Base-by-base conservation (phyloP, 1,284 basidiomycete genomes). In the Puccinia polysora region DNA sequence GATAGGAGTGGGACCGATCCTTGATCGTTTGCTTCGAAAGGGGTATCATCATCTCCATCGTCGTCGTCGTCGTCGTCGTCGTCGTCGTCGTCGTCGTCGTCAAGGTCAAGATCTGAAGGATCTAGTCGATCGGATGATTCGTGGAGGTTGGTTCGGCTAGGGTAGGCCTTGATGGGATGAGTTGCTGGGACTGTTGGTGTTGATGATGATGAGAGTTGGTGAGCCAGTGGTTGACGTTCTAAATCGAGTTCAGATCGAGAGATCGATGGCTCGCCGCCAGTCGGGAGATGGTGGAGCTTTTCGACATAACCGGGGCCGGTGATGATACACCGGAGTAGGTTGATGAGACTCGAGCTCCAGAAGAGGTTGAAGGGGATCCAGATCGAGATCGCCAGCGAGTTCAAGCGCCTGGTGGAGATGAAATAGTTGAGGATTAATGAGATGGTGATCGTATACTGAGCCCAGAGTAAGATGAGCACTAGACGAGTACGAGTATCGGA, bases 401-500 rank as follows among this genome's bases (percentile, higher is more conserved):
- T 20, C 2, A 32, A 34, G 6, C 40, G 18, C 4, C 56, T 14
- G 25, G 23, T 50, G 25, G 49, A 32, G 15, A 70, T 47, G 4
- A 70, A 23, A 38, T 70, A 70, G 34, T 47, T 60, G 6, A 70
- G 10, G 18, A 62, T 43, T 14, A 70, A 32, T 14, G 67, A 70
- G 47, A 70, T 20, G 5, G 67, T 30, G 25, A 70, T 49, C n/a
- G 67, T 52, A 47, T 70, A 70, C 38, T 70, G 67, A 4, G 67
- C 40, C 67, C 67, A 70, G 28, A 50, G 32, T 0, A 70, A 36
- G 38, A 60, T 60, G 53, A 60, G 15, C 23, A 59, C 67, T 70
- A 45, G 28, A 1, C 30, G 12, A 12, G 38, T 6, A 58, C n/a
- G n/a, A 65, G 18, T 12, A 15, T 20, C 20, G 18, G 12, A 28